Evolutionary conservation across 192 early-diverging fungal species (phyloP).

Genomic region (Ambispora gerdemannii): DNA sequence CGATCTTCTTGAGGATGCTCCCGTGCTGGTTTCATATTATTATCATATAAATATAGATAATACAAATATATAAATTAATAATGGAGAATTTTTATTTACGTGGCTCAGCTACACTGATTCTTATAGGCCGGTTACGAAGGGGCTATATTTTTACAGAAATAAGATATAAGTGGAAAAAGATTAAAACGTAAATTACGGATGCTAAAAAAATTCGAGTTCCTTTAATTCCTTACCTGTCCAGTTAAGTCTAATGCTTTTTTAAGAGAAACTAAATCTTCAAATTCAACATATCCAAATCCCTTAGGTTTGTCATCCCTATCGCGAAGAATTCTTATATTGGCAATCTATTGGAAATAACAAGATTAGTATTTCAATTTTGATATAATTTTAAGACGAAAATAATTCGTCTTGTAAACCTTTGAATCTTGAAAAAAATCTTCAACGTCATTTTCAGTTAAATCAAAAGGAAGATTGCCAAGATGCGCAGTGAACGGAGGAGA

Average conservation of each 20-base stretch:
- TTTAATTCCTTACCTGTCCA: conserved; percentile 49
- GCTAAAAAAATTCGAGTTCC: not conserved
- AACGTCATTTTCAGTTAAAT: conserved; percentile 73
- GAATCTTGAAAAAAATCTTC: conserved; percentile 69
- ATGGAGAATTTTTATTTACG: no score
- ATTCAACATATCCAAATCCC: conserved; percentile 97
- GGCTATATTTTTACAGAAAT: conserved; percentile 38
- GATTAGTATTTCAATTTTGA: no score
- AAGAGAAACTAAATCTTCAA: conserved; percentile 79
- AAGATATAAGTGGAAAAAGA: no score
- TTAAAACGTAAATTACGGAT: not conserved
- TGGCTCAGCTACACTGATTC: conserved; percentile 85
- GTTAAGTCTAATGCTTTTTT: conserved; percentile 69
- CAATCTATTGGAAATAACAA: conserved; percentile 52
- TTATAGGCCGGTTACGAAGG: conserved; percentile 66
- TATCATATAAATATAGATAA: not conserved
- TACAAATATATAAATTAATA: not conserved
- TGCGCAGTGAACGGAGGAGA: conserved; percentile 85
- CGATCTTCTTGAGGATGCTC: conserved; percentile 56
- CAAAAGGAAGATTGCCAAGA: conserved; percentile 89
- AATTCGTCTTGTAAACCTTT: conserved; percentile 45
- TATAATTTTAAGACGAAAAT: no score
- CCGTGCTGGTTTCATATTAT: conserved; percentile 39
- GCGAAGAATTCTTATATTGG: conserved; percentile 74
- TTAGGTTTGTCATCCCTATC: conserved; percentile 81